Conservation (phyloP, 768 basidiomycete genomes). For the Hericium erinaceus region DNA sequence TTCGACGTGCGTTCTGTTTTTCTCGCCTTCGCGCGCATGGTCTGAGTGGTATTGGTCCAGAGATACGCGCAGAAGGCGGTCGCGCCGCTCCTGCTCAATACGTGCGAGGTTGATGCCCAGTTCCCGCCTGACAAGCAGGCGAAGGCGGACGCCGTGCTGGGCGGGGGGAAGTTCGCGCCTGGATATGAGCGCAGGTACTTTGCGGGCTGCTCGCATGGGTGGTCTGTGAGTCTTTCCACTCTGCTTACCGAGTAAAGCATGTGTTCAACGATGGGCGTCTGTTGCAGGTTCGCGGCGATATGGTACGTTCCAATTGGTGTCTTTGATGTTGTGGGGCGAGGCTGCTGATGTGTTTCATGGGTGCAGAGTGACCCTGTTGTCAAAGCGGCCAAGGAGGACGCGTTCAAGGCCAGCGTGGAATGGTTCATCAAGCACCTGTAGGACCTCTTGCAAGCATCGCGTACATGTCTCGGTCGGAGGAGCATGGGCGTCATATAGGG, state of each 20-base stretch:
- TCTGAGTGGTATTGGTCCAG: conserved; percentile 9
- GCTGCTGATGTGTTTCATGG: neutral
- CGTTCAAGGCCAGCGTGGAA: conserved; percentile 27
- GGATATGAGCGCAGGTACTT: conserved; percentile 29
- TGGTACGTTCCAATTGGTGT: conserved; percentile 21
- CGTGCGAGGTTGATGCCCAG: conserved; percentile 25
- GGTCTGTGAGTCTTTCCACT: conserved; percentile 11
- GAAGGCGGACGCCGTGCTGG: conserved; percentile 24
- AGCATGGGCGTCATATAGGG: too few relatives aligned
- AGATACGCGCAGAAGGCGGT: conserved; percentile 23
- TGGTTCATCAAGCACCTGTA: conserved; percentile 16
- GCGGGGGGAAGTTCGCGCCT: conserved; percentile 17
- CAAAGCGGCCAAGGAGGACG: conserved; percentile 30
- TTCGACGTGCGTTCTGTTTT: conserved; percentile 22
- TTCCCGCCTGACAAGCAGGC: conserved; percentile 26
- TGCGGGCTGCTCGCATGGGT: conserved; percentile 36
- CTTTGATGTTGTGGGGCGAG: neutral
- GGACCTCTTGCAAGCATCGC: too few relatives aligned
- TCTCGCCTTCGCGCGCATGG: too few relatives aligned
- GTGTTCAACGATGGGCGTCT: neutral
- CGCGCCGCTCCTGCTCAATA: conserved; percentile 35
- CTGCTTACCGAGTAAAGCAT: neutral
- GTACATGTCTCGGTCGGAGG: too few relatives aligned
- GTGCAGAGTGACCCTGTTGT: conserved; percentile 3
- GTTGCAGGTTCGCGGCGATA: conserved; percentile 17